Base-by-base conservation (phyloP, 805 yeast species). In the Debaryomyces prosopidis region DNA sequence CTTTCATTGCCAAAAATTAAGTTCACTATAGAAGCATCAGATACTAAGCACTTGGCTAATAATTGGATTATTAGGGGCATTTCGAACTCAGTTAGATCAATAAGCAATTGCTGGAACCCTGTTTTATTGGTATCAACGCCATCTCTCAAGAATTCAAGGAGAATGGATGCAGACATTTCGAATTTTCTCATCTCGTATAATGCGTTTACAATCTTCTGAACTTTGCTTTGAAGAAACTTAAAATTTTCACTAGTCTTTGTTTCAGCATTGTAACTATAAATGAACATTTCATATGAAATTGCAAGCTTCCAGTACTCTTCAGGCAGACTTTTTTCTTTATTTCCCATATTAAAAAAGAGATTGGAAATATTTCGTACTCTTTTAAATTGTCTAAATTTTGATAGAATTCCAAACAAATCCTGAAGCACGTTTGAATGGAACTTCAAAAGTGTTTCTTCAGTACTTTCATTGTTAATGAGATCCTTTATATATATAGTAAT, bases 281-380 rank as follows among this genome's bases (percentile, higher is more conserved):
- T 43, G 8, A 54, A 45, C 10, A 53, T 52, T 45, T 74, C 79
- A 23, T 66, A 53, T 5, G 62, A 57, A 12, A 73, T 45, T 15
- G 69, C 64, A 53, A 31, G 7, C 49, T 53, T 34, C 50, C 54
- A 53, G 17, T 42, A 36, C 14, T 53, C 41, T 11, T 26, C 26
- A 7, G 32, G 14, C 2, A 5, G 16, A 14, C 35, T 47, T 4
- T 58, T 31, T 18, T 56, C 40, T 30, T 49, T 59, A 7, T 58
- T 62, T 0, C 76, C 79, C 39, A 65, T 53, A 46, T 76, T 73
- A 52, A 67, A 79, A 5, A 70, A 57, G 10, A 80, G 40, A 49
- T 75, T 77, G 3, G 82, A 71, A 3, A 80, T 49, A 52, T 78
- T 79, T 40, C 70, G 62, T 5, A 76, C 55, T 45, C 84, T 57